Conservation (phyloP, 2,329 filamentous ascomycete species). For the Penicillium polonicum region DNA sequence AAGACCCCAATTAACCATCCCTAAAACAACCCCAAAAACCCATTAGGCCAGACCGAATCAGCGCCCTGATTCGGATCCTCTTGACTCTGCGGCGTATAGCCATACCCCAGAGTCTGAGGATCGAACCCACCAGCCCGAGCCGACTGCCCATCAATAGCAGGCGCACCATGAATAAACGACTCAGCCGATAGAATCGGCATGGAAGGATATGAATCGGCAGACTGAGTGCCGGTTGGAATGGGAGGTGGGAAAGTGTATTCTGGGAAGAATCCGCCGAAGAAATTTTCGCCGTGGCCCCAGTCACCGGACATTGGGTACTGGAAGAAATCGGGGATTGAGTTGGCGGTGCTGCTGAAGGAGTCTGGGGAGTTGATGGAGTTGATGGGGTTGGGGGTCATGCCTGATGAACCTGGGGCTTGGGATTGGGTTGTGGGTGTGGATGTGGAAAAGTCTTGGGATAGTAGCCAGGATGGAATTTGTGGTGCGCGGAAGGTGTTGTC, state of each 20-base stretch:
- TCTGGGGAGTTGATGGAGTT: slow-evolving; percentile 22
- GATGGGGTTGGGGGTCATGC: slow-evolving; percentile 7
- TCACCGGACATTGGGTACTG: slow-evolving; percentile 88
- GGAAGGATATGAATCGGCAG: not conserved
- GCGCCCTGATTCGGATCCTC: slow-evolving; percentile 6
- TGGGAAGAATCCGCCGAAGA: slow-evolving; percentile 27
- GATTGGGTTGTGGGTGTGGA: not conserved
- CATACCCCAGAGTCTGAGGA: slow-evolving; percentile 8
- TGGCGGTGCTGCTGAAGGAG: slow-evolving; percentile 26
- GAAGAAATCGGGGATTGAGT: slow-evolving; percentile 65
- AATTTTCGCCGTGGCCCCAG: slow-evolving; percentile 58
- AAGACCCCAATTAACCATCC: not conserved
- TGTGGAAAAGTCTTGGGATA: slow-evolving; percentile 9
- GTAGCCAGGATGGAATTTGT: slow-evolving; percentile 14
- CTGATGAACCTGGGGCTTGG: not conserved
- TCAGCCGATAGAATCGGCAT: slow-evolving; percentile 21
- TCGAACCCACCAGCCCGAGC: not conserved
- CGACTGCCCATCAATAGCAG: not conserved
- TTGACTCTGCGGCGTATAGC: slow-evolving; percentile 4
- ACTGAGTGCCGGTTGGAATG: not conserved
- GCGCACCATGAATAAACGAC: slow-evolving; percentile 17
- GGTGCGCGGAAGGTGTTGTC: not conserved
- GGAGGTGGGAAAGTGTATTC: slow-evolving; percentile 4
- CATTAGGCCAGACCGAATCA: slow-evolving; percentile 15
- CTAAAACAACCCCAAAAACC: slow-evolving; percentile 23